A percentile compares a stretch with the other conserved stretches of the same genome.
phyloP scores from a whole-genome alignment of 306 rosid genomes.

The Prosopis cineraria region DNA sequence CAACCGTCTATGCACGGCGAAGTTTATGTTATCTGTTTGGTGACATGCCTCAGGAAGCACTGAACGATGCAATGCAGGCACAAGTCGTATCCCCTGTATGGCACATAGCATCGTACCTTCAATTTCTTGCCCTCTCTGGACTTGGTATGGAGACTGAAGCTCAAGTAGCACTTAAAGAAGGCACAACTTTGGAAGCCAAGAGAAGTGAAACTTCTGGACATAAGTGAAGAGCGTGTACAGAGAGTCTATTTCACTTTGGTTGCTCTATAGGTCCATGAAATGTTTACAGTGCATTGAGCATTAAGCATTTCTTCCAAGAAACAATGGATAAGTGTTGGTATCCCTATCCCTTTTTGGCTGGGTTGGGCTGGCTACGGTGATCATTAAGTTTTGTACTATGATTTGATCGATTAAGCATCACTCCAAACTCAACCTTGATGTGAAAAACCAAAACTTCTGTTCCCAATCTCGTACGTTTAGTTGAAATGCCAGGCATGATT shows the following conservation, averaged over 20 bases:
- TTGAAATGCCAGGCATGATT: not conserved
- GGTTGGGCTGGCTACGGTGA: slow-evolving; percentile 28
- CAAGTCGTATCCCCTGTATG: slow-evolving; percentile 57
- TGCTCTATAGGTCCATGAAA: not conserved
- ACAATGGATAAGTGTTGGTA: slow-evolving; percentile 28
- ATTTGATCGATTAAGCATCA: slow-evolving; percentile 29
- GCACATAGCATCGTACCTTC: slow-evolving; percentile 60
- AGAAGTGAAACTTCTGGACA: slow-evolving; percentile 34
- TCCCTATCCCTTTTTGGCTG: slow-evolving; percentile 27
- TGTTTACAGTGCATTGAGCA: not conserved
- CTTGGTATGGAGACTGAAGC: slow-evolving; percentile 56
- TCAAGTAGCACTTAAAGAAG: slow-evolving; percentile 54
- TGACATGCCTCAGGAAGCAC: slow-evolving; percentile 52
- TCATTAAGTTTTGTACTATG: slow-evolving; percentile 19
- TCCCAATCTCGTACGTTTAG: not conserved
- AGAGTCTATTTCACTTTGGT: not conserved
- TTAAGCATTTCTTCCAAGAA: slow-evolving; percentile 1
- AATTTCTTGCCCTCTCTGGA: slow-evolving; percentile 44
- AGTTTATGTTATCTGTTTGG: slow-evolving; percentile 48
- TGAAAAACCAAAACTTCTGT: slow-evolving; percentile 8
- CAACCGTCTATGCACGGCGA: slow-evolving; percentile 52
- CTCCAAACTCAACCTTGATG: not conserved
- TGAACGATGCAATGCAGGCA: slow-evolving; percentile 59
- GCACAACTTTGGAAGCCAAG: slow-evolving; percentile 51
- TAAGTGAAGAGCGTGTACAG: slow-evolving; percentile 30